Evolutionary conservation across 73 alveolate genomes (phyloP).

Genomic region (Diophrys appendiculata): DNA sequence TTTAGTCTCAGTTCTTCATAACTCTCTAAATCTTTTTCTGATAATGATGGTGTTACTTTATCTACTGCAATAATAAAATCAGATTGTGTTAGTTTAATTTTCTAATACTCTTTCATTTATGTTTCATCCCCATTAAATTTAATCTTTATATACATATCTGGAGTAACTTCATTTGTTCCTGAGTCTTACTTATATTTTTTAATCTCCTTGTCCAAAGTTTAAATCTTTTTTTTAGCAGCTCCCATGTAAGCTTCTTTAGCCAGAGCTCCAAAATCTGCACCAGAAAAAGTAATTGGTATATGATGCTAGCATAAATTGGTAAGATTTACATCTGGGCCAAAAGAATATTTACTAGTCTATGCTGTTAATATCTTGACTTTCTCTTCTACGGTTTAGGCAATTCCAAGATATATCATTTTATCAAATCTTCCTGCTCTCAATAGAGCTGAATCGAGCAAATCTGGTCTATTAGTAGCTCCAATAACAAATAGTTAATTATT

Average conservation of each 20-base stretch:
- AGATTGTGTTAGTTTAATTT: background rate
- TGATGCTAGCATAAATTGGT: slow-evolving; percentile 50
- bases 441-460: slow-evolving; percentile 83
- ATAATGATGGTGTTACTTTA: background rate
- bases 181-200: background rate
- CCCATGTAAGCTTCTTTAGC: slow-evolving; percentile 71
- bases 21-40: background rate
- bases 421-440: slow-evolving; percentile 94
- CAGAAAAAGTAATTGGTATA: slow-evolving; percentile 82
- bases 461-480: slow-evolving; percentile 96
- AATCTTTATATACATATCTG: background rate
- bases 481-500: slow-evolving; percentile 73
- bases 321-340: slow-evolving; percentile 58
- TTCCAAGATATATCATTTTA: slow-evolving; percentile 84
- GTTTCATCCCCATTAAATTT: slow-evolving; percentile 1
- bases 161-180: background rate
- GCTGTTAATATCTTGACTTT: slow-evolving; percentile 72
- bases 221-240: slow-evolving; percentile 74
- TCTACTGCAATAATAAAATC: background rate
- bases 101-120: background rate
- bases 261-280: slow-evolving; percentile 86
- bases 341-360: slow-evolving; percentile 59
- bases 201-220: slow-evolving; percentile 41
- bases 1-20: slow-evolving; percentile 5
- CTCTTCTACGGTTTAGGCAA: slow-evolving; percentile 71